These are phyloP conservation scores for Cordyceps tenuipes DNA, from an alignment of 2,329 filamentous ascomycete species.

Conservation along the genomic window DNA sequence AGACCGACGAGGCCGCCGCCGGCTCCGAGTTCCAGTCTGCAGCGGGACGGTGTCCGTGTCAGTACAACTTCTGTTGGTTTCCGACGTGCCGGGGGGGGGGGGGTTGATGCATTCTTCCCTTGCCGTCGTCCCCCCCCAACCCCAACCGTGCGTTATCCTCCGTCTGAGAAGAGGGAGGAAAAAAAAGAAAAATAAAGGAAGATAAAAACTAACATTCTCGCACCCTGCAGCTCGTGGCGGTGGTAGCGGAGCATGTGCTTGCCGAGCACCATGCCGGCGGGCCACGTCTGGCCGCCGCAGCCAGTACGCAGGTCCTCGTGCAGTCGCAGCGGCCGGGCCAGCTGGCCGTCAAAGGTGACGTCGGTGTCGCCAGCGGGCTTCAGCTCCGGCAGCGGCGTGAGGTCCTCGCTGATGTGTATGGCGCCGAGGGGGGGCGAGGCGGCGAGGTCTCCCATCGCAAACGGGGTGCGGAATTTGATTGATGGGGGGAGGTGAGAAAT, in stretches of 20 bases:
- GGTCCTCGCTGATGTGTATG: constrained; percentile 42
- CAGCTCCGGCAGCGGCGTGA: constrained; percentile 52
- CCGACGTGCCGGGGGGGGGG: not conserved
- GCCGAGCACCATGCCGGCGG: constrained; percentile 79
- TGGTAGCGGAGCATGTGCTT: constrained; percentile 78
- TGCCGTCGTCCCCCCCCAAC: not conserved
- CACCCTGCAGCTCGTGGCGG: constrained; percentile 49
- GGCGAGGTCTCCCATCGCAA: not conserved
- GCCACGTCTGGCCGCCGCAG: constrained; percentile 92
- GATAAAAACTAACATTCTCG: constrained; percentile 53
- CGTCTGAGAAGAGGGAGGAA: not conserved
- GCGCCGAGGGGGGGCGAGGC: constrained; percentile 39
- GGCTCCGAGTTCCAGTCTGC: constrained; percentile 81
- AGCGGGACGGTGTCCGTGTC: not conserved
- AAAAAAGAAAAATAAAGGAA: not conserved
- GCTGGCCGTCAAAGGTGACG: constrained; percentile 64
- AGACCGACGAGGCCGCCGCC: constrained; percentile 81
- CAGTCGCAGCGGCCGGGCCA: constrained; percentile 61
- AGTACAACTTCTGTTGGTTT: not conserved
- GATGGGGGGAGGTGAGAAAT: not conserved
- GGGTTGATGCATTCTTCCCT: not conserved
- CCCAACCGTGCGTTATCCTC: no score
- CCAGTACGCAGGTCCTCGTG: constrained; percentile 81
- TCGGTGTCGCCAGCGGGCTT: constrained; percentile 45
- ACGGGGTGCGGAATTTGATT: not conserved